A percentile compares a stretch with the other conserved stretches of the same genome.
Conservation (phyloP, 306 rosid species). For the Cicer arietinum region DNA sequence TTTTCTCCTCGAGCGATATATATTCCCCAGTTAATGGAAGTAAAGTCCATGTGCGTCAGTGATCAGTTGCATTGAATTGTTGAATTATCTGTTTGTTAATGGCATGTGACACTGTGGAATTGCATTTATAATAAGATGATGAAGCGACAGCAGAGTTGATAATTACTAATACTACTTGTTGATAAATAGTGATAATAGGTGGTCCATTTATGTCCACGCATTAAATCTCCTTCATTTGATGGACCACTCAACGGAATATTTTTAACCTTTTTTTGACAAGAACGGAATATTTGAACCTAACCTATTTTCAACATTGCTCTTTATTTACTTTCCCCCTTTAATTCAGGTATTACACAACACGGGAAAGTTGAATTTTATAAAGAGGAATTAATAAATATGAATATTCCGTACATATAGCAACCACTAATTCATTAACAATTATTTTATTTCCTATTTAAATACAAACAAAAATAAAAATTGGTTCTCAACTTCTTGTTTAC, state of each 20-base stretch:
- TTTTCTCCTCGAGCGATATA: not conserved
- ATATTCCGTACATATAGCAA: not conserved
- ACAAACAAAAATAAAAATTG: no score
- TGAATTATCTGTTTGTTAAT: conserved; percentile 27
- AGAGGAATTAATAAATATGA: not conserved
- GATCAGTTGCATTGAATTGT: conserved; percentile 27
- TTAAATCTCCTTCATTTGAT: conserved; percentile 36
- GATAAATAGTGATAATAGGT: not conserved
- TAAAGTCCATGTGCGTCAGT: conserved; percentile 36
- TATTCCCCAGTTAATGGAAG: conserved; percentile 18
- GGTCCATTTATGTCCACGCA: conserved; percentile 46
- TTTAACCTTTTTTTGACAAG: conserved; percentile 6
- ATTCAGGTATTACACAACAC: conserved; percentile 12
- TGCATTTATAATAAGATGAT: conserved; percentile 32
- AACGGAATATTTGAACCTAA: conserved; percentile 25
- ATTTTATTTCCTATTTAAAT: no score
- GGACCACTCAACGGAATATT: conserved; percentile 8
- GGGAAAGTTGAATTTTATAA: not conserved
- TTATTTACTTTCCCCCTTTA: conserved; percentile 19
- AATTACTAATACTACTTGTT: conserved; percentile 33
- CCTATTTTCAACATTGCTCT: not conserved
- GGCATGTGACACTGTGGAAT: conserved; percentile 40
- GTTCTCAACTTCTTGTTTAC: no score
- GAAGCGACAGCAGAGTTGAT: conserved; percentile 50
- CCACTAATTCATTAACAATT: not conserved